Conservation (phyloP, 2,329 filamentous ascomycete genomes). For the Exophiala sp. region DNA sequence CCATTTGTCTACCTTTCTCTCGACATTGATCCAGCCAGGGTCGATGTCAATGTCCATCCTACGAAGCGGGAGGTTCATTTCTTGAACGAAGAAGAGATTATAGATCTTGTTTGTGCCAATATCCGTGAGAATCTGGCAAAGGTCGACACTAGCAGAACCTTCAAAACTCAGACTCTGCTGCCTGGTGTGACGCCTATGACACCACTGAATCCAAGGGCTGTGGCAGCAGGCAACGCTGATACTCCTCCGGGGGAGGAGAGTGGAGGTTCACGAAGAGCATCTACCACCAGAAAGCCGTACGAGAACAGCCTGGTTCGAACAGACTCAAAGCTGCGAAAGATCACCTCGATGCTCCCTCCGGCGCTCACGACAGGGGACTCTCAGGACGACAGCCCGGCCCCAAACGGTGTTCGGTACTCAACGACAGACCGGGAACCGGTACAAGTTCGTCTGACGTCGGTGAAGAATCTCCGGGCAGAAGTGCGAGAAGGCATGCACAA, state of each 20-base stretch:
- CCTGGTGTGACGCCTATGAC: slow-evolving; percentile 54
- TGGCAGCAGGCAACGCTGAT: slow-evolving; percentile 32
- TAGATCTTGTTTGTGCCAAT: slow-evolving; percentile 73
- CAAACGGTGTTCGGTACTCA: slow-evolving; percentile 63
- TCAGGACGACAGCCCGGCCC: slow-evolving; percentile 32
- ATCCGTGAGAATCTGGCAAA: slow-evolving; percentile 72
- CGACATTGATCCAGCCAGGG: slow-evolving; percentile 82
- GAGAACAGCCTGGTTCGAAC: slow-evolving; percentile 89
- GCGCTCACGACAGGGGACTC: slow-evolving; percentile 33
- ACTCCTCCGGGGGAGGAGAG: slow-evolving; percentile 40
- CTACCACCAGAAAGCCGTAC: slow-evolving; percentile 53
- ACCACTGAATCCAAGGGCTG: slow-evolving; percentile 29
- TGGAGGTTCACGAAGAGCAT: slow-evolving; percentile 25
- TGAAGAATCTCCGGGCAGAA: slow-evolving; percentile 74
- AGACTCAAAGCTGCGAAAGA: slow-evolving; percentile 82
- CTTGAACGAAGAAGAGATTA: slow-evolving; percentile 93
- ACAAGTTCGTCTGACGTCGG: slow-evolving; percentile 68
- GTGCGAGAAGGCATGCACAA: slow-evolving; percentile 79
- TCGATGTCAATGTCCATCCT: slow-evolving; percentile 96
- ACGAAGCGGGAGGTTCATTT: slow-evolving; percentile 97
- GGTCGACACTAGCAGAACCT: slow-evolving; percentile 89
- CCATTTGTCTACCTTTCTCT: slow-evolving; percentile 90
- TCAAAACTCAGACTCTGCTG: slow-evolving; percentile 86
- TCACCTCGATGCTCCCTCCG: slow-evolving; percentile 87
- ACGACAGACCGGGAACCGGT: slow-evolving; percentile 62